Evolutionary conservation across 1,284 basidiomycete genomes (phyloP).

Genomic region (Leccinum pachyderme): DNA sequence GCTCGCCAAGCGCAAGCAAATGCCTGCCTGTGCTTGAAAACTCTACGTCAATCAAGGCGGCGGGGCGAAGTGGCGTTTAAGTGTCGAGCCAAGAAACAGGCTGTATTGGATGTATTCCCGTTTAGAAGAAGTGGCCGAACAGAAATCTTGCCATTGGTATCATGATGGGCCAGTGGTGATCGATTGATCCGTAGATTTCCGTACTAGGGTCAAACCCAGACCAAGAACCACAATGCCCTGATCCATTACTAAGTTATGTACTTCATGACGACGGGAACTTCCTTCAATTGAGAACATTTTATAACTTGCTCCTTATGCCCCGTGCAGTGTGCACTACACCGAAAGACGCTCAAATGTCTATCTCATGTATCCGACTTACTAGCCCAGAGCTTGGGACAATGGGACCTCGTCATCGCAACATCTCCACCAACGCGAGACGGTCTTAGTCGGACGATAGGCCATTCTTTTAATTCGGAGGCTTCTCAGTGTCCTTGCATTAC

Average conservation of each 20-base stretch:
- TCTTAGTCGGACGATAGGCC: neutral
- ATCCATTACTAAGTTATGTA: neutral
- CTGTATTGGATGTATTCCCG: neutral
- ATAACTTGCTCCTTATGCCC: neutral
- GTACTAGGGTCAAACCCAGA: neutral
- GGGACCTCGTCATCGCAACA: neutral
- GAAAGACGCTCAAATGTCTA: no score
- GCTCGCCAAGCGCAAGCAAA: conserved; percentile 38
- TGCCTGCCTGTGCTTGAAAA: conserved; percentile 43
- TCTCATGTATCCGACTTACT: neutral
- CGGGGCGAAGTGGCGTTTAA: conserved; percentile 47
- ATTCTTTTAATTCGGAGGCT: neutral
- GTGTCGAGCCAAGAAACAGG: neutral
- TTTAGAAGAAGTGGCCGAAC: neutral
- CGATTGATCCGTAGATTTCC: neutral
- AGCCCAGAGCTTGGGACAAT: no score
- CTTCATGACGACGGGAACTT: neutral
- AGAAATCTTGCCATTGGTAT: neutral
- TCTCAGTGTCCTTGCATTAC: neutral
- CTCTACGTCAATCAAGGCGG: conserved; percentile 37
- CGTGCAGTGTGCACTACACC: no score
- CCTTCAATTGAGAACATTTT: neutral
- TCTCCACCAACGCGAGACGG: neutral
- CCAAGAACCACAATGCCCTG: neutral
- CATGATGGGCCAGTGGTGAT: neutral